Evolutionary conservation across 1,284 basidiomycete genomes (phyloP).

Genomic region (Rhodotorula sp.): DNA sequence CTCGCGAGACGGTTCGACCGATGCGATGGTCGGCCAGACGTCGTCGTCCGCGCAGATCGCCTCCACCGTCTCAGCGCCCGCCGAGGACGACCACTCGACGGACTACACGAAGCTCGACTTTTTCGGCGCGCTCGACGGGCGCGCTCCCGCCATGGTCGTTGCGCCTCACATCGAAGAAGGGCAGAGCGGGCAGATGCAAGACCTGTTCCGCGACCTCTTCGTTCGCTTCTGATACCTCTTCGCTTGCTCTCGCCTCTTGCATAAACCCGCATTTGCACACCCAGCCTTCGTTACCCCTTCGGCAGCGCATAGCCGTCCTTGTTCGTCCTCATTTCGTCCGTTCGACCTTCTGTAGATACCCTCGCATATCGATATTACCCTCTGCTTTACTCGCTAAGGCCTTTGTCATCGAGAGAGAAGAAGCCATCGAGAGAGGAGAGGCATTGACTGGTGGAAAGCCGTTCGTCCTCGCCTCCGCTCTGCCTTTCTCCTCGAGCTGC

Average conservation of each 20-base stretch:
- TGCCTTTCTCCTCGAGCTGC: no score
- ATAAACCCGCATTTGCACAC: background rate
- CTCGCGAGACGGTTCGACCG: background rate
- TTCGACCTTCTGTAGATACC: no score
- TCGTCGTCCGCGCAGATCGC: background rate
- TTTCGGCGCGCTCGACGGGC: background rate
- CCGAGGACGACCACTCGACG: no score
- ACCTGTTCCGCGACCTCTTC: background rate
- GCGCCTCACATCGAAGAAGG: background rate
- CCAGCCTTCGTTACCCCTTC: background rate
- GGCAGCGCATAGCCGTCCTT: no score
- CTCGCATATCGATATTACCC: no score
- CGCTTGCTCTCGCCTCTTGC: background rate
- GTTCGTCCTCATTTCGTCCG: background rate
- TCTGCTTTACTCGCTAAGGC: no score
- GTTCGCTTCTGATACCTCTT: background rate
- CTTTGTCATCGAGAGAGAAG: background rate
- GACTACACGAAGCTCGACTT: background rate
- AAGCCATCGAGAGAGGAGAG: no score
- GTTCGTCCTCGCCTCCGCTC: no score
- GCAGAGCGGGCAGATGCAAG: no score
- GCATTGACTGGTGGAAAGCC: no score
- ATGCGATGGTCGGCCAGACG: no score
- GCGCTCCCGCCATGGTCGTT: background rate
- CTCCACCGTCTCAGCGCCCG: background rate